These are phyloP conservation scores for Polytrichum commune DNA, from an alignment of 225 moss, liverwort and hornwort genomes.

Conservation along the genomic window DNA sequence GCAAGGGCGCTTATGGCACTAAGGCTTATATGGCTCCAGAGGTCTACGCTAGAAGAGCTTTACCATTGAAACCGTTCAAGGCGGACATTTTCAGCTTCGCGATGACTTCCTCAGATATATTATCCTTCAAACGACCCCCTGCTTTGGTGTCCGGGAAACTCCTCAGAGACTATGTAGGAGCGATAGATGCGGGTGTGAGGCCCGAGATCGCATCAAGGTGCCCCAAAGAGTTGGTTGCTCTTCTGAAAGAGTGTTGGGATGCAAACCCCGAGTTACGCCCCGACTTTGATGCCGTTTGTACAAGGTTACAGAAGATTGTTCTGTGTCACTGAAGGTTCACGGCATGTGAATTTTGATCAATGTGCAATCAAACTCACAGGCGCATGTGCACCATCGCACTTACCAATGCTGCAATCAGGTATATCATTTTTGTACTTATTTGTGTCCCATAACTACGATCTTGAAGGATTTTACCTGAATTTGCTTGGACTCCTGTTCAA, in stretches of 20 bases:
- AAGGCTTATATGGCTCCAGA: neutral
- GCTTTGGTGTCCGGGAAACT: no score
- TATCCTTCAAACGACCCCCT: neutral
- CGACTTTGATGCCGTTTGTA: neutral
- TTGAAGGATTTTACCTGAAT: neutral
- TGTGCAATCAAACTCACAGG: no score
- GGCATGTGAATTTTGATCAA: neutral
- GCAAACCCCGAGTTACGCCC: neutral
- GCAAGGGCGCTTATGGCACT: neutral
- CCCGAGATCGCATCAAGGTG: neutral
- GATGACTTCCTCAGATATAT: slow-evolving; percentile 1
- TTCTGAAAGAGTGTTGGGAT: slow-evolving; percentile 1
- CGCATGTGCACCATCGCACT: no score
- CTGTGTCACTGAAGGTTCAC: neutral
- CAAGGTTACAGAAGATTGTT: neutral
- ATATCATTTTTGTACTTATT: neutral
- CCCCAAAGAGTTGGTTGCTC: neutral
- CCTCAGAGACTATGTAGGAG: accelerated
- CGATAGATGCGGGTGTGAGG: neutral
- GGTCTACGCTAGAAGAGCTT: neutral
- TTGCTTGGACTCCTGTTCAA: no score
- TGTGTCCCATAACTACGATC: neutral
- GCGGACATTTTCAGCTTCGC: neutral
- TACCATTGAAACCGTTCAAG: neutral
- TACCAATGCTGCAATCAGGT: neutral